Percentiles rank a stretch among this genome's conserved stretches.
These are phyloP conservation scores for Colletotrichum simmondsii DNA, from an alignment of 2,329 filamentous ascomycete genomes.

Conservation along the genomic window DNA sequence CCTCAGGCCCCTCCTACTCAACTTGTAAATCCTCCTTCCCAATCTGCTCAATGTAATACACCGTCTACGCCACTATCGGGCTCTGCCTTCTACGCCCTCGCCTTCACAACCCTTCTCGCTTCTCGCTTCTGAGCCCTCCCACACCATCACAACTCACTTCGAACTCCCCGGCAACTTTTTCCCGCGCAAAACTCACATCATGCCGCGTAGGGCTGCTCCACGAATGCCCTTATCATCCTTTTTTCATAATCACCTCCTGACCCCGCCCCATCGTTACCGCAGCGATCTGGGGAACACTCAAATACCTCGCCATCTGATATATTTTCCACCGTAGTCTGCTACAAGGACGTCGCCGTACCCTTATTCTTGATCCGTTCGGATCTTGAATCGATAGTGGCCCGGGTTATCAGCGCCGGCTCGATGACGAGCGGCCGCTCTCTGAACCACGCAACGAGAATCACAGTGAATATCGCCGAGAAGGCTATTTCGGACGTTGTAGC, in stretches of 20 bases:
- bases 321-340: constrained; percentile 49
- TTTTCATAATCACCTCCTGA: constrained; percentile 52
- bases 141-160: not conserved
- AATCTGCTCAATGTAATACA: not conserved
- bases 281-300: constrained; percentile 57
- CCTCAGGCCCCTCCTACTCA: constrained; percentile 3
- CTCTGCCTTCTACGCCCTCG: not conserved
- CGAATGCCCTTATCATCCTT: constrained; percentile 52
- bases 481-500: constrained; percentile 39
- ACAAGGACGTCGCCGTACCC: constrained; percentile 56
- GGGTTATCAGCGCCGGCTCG: constrained; percentile 33
- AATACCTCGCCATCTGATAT: constrained; percentile 56
- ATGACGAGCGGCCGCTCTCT: not conserved
- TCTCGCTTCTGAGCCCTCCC: not conserved
- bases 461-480: constrained; percentile 32
- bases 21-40: not conserved
- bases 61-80: constrained; percentile 1
- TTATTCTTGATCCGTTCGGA: constrained; percentile 62
- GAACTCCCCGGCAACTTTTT: not conserved
- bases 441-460: not conserved
- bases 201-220: constrained; percentile 50
- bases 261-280: constrained; percentile 55
- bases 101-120: not conserved
- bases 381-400: constrained; percentile 48
- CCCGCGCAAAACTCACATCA: constrained; percentile 9